Evolutionary conservation across 2,329 filamentous ascomycete species (phyloP), one percentile per base, ranked within the genome.

Genomic region (Cladosporium sp.): DNA sequence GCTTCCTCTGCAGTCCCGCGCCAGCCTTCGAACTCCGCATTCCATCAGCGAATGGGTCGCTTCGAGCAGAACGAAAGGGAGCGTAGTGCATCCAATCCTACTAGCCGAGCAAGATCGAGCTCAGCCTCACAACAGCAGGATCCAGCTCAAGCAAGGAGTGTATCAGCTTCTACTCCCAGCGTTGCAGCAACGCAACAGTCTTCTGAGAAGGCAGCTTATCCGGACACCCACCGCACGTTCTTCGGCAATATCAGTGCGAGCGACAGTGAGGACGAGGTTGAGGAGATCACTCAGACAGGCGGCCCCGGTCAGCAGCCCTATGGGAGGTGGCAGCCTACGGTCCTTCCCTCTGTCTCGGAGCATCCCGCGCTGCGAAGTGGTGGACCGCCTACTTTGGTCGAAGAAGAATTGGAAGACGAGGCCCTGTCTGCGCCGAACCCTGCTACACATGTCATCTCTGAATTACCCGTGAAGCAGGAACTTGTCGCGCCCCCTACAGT

Each of bases 151-250:
- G 42, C 42, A 15, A 77, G 75, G 8, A 74, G 76, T 14, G 79
- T 80, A 52, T 77, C 79, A 58, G 70, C 72, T n/a, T 76, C 78
- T 38, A 75, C 74, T 1, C 74, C 66, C 49, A 55, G 30, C 40
- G 59, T 36, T 39, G 19, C 51, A n/a, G 37, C 55, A 19, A 43
- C 43, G 20, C 54, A 60, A 37, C 22, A 47, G 5, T 22, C 34
- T 5, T 14, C 63, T n/a, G 59, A 60, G 3, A 51, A 58, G n/a
- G 42, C 61, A n/a, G 57, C 60, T 39, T 58, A 61, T 20, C 64
- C 67, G 8, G 69, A 72, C 58, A 71, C 70, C 3, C 71, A 73
- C 58, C 66, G 67, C 22, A 75, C 73, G 2, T 75, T 75, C 62
- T 74, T 75, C 47, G 69, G 71, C 38, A 70, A 73, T 59, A 73